Conservation (phyloP, 148 eudicot species). For the Talinum fruticosum region DNA sequence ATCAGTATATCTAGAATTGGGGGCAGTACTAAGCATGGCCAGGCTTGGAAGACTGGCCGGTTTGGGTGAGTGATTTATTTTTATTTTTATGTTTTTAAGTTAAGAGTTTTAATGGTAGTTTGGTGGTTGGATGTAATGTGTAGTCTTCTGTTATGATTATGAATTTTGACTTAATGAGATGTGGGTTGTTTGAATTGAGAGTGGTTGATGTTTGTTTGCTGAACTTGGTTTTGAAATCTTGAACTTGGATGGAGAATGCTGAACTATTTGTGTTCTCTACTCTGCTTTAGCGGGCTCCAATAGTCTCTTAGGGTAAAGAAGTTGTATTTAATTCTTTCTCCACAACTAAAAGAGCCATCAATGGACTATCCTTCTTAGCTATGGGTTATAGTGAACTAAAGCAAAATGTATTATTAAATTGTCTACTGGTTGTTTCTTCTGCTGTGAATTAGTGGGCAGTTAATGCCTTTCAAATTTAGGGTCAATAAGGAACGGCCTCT, state of each 20-base stretch:
- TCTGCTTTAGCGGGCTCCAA: not conserved
- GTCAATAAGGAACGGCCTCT: not conserved
- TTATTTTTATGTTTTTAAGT: not conserved
- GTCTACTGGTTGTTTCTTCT: not conserved
- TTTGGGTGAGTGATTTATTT: conserved; percentile 58
- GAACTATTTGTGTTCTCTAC: not conserved
- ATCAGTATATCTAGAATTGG: conserved; percentile 93
- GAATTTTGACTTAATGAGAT: not conserved
- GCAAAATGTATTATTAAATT: not conserved
- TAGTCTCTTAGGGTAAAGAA: not conserved
- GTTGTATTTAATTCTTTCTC: too few species aligned
- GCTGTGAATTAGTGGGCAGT: not conserved
- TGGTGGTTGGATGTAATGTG: not conserved
- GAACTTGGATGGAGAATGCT: not conserved
- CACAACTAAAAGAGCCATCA: not conserved
- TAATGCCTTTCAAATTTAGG: not conserved
- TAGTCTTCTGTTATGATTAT: not conserved
- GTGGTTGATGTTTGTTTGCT: not conserved
- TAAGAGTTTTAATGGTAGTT: not conserved
- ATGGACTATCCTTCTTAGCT: not conserved
- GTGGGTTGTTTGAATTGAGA: not conserved
- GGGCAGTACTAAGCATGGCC: conserved; percentile 72
- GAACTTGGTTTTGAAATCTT: not conserved
- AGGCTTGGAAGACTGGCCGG: conserved; percentile 93
- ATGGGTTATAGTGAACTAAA: not conserved